Base-by-base conservation (phyloP, 2,329 filamentous ascomycete species). In the Clarireedia paspali region DNA sequence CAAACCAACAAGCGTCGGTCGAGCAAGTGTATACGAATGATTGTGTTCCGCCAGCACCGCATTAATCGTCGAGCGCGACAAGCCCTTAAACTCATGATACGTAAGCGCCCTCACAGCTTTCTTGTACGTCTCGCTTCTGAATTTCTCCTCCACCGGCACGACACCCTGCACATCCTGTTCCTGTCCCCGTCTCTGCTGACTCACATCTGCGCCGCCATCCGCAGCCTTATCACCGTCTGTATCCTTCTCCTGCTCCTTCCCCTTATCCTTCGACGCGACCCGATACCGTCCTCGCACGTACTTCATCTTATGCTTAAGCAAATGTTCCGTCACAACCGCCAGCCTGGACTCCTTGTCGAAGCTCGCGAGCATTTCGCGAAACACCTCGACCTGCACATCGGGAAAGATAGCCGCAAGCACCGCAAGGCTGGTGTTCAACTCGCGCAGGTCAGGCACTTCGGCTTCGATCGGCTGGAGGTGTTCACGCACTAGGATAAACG, bases 31-130 rank as follows among this genome's bases (percentile, higher is more conserved):
- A 65, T 92, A 94, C 7, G 85, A 87, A 70, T 88, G 84, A 71
- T 94, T 94, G 66, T 80, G 83, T 70, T 94, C 89, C 50, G 88
- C 88, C 48, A 94, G 78, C 6, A 94, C 88, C 7, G 85, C 88
- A 66, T 85, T 83, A 70, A 92, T 87, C 3, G 87, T 84, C 1
- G 87, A 88, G 57, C 81, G 80, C 12, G 86, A 84, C 44, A 92
- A 73, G 20, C 84, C 85, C 64, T 83, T 85, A 73, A 92, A 94
- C 70, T 94, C 89, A 56, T 83, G 80, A 70, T 83, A 85, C 24
- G 88, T 79, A 24, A 88, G 74, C n/a, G 74, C 71, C 66, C 82
- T 82, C 6, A 86, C 87, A 6, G 88, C 87, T 57, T 79, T 75
- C 62, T 83, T 84, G 71, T 94, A 94, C 50, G 75, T 77, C 4